Evolutionary conservation across 768 basidiomycete species (phyloP), one percentile per base, ranked within the genome.

Genomic region (Suillus decipiens): DNA sequence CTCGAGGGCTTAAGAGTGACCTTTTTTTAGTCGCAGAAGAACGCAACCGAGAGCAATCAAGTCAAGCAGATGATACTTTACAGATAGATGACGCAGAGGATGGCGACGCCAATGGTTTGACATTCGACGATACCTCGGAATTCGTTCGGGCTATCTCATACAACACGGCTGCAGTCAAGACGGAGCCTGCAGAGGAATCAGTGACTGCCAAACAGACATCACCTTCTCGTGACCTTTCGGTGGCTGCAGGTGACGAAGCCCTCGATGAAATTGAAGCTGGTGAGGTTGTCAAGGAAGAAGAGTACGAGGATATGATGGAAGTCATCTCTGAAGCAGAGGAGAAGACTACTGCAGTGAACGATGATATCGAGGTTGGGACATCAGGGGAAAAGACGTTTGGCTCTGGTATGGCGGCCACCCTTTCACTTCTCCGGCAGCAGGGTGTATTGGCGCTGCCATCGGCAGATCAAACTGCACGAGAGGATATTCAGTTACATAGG

Each of bases 91-190:
- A 79, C 41, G 79, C 69, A 5, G 80, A 76, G 2, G 75, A 77
- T 19, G 79, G 75, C 22, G 57, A 61, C 11, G 63, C 69, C 36
- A 64, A 68, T 15, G 90, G 90, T 24, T 80, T 98, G 37, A 92
- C 90, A 0, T 95, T 99, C 66, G 96, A 99, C 71, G 96, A 98
- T 68, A 99, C 96, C 0, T 94, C 95, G 1, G 96, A 98, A 74
- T 99, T 99, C 67, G 93, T 99, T 45, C 88, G 95, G 19, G 88
- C 88, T 17, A 92, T 93, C 54, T 86, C 87, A 2, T 87, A 86
- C 66, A 85, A 87, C 66, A 87, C 89, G 0, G 73, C 83, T 1
- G 76, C 79, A 45, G 80, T 80, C 39, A 85, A 89, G 68, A 71
- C 69, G 41, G 86, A 84, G 69, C 81, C 74, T 7, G 77, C 71